phyloP scores from a whole-genome alignment of 2,329 filamentous ascomycete species.

The Trichophyton benhamiae region DNA sequence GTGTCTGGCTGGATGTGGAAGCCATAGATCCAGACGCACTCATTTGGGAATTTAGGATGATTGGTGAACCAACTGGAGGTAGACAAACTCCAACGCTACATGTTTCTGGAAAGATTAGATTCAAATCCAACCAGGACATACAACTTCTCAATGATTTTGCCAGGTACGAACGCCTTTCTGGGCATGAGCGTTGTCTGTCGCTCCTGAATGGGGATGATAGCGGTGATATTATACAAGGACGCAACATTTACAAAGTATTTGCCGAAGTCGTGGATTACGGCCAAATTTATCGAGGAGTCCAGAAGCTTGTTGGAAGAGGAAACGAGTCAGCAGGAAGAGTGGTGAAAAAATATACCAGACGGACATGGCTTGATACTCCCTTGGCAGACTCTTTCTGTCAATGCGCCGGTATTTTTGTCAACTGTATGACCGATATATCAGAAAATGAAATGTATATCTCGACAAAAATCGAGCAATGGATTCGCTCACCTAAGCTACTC shows the following conservation, averaged over 20 bases:
- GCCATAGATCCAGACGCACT: not conserved
- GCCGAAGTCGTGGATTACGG: constrained; percentile 19
- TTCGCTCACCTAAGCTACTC: constrained; percentile 4
- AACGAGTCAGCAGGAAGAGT: constrained; percentile 6
- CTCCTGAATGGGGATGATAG: constrained; percentile 4
- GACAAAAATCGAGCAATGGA: constrained; percentile 8
- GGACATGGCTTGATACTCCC: constrained; percentile 5
- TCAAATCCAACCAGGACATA: constrained; percentile 2
- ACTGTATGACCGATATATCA: constrained; percentile 8
- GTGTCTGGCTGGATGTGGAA: constrained; percentile 6
- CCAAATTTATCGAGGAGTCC: constrained; percentile 18
- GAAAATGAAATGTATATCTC: constrained; percentile 7
- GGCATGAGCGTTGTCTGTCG: constrained; percentile 3
- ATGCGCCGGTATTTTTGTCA: constrained; percentile 7
- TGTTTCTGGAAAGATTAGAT: constrained; percentile 4
- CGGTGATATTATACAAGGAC: constrained; percentile 5
- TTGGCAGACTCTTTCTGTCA: constrained; percentile 7
- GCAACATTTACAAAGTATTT: constrained; percentile 11
- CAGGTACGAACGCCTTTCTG: constrained; percentile 4
- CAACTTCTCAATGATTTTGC: constrained; percentile 5
- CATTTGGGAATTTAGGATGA: constrained; percentile 4
- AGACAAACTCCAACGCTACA: not conserved
- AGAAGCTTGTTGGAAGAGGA: constrained; percentile 9
- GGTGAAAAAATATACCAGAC: constrained; percentile 1
- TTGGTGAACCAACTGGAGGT: not conserved